phyloP scores from a whole-genome alignment of 116 monocot species.

The Thalassia testudinum region DNA sequence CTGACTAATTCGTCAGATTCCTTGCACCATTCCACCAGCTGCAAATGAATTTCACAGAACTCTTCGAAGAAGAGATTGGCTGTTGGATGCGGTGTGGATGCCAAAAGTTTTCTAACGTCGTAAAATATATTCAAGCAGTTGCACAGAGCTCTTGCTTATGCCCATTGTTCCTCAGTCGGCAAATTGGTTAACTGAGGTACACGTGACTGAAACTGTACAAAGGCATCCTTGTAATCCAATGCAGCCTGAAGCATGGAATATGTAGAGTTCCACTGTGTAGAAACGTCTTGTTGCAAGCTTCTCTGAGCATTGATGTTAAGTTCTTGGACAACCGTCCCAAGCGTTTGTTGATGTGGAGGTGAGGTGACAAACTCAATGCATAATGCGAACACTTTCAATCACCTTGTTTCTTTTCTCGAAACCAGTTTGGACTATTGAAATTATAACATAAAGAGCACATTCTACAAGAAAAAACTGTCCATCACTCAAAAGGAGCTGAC shows the following conservation, averaged over 20 bases:
- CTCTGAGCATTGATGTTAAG: constrained; percentile 7
- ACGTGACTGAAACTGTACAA: constrained; percentile 7
- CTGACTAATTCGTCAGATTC: constrained; percentile 10
- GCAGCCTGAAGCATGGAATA: constrained; percentile 26
- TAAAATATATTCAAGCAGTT: constrained; percentile 22
- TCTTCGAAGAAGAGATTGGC: constrained; percentile 30
- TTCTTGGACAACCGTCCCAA: constrained; percentile 14
- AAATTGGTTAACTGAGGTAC: constrained; percentile 4
- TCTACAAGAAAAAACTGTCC: constrained; percentile 22
- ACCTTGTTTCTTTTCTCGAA: constrained; percentile 6
- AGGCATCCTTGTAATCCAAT: constrained; percentile 21
- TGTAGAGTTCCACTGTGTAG: constrained; percentile 21
- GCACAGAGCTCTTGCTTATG: constrained; percentile 9
- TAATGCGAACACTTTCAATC: constrained; percentile 10
- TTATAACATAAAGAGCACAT: constrained; percentile 12
- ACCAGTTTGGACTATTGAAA: constrained; percentile 11
- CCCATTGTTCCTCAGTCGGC: constrained; percentile 20
- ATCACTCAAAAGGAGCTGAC: constrained; percentile 5
- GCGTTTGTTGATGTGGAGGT: constrained; percentile 5
- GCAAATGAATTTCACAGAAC: constrained; percentile 26
- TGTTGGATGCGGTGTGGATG: constrained; percentile 15
- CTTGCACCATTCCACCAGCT: constrained; percentile 14
- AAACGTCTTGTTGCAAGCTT: constrained; percentile 17
- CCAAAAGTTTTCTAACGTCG: constrained; percentile 18
- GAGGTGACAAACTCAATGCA: constrained; percentile 11